These are phyloP conservation scores for Graphilbum ipis-grandicollis DNA, from an alignment of 2,329 filamentous ascomycete genomes.

Conservation along the genomic window DNA sequence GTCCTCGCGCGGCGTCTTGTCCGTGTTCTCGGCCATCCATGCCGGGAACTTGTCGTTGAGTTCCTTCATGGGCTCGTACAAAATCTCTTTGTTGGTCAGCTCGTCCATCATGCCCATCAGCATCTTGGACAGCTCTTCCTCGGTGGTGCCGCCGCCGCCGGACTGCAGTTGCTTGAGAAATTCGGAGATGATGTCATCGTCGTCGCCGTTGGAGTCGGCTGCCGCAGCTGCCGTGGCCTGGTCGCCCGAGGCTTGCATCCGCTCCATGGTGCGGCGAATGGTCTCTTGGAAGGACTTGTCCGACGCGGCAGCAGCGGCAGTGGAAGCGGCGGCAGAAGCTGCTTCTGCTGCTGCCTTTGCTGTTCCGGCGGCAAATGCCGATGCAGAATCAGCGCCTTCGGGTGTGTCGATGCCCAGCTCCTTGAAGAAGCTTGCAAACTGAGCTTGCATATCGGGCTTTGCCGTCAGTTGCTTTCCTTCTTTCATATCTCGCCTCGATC, in stretches of 20 bases:
- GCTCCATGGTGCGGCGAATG: slow-evolving; percentile 85
- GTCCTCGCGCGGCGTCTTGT: slow-evolving; percentile 50
- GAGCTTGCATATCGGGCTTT: slow-evolving; percentile 55
- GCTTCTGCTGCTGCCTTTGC: slow-evolving; percentile 10
- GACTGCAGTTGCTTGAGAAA: slow-evolving; percentile 78
- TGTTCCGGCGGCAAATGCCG: slow-evolving; percentile 6
- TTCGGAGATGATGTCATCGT: slow-evolving; percentile 74
- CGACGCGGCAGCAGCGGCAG: slow-evolving; percentile 16
- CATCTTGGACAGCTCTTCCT: slow-evolving; percentile 89
- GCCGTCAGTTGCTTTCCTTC: background rate
- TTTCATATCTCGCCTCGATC: background rate
- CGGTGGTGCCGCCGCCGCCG: slow-evolving; percentile 36
- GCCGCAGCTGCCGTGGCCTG: slow-evolving; percentile 66
- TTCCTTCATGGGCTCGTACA: slow-evolving; percentile 99
- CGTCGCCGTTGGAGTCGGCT: slow-evolving; percentile 33
- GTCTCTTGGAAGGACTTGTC: slow-evolving; percentile 69
- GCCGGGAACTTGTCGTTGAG: slow-evolving; percentile 78
- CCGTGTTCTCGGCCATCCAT: slow-evolving; percentile 69
- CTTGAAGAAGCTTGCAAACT: slow-evolving; percentile 65
- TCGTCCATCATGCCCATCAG: slow-evolving; percentile 98
- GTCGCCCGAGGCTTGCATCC: slow-evolving; percentile 80
- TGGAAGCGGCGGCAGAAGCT: slow-evolving; percentile 13
- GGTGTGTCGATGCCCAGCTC: slow-evolving; percentile 32
- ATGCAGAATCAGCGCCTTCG: slow-evolving; percentile 12
- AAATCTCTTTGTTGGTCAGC: slow-evolving; percentile 90